These are phyloP conservation scores for Carex pumila DNA, from an alignment of 176 grass and related monocot species.

Conservation along the genomic window DNA sequence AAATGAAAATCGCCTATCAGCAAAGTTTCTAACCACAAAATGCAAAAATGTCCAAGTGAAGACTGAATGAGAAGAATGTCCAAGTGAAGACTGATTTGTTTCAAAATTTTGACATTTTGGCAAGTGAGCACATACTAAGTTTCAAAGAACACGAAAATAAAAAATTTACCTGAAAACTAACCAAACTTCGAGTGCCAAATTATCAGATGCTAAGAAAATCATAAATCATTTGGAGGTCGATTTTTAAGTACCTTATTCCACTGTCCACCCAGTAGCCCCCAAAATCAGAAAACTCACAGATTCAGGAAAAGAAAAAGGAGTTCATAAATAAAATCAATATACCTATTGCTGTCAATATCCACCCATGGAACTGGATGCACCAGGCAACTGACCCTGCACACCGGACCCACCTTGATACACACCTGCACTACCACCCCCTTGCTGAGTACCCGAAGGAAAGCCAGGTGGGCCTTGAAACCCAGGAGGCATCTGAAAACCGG, in stretches of 20 bases:
- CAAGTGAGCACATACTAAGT: background rate
- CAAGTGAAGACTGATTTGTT: background rate
- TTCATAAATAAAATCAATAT: constrained; percentile 23
- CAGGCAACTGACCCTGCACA: constrained; percentile 50
- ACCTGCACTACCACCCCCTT: constrained; percentile 40
- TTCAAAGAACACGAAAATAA: constrained; percentile 6
- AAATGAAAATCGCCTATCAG: constrained; percentile 57
- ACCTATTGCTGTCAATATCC: constrained; percentile 76
- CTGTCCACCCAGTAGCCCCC: background rate
- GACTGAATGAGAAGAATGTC: constrained; percentile 12
- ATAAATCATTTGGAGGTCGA: background rate
- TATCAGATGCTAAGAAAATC: background rate
- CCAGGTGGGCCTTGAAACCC: constrained; percentile 90
- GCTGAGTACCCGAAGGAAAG: constrained; percentile 57
- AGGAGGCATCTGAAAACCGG: constrained; percentile 59
- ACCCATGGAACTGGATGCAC: constrained; percentile 49
- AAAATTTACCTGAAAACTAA: background rate
- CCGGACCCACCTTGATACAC: constrained; percentile 60
- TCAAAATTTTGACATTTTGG: background rate
- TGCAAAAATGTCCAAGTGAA: constrained; percentile 6
- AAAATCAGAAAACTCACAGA: constrained; percentile 9
- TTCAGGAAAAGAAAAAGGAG: background rate
- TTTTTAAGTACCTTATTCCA: background rate
- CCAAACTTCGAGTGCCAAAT: constrained; percentile 14
- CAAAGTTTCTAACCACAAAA: constrained; percentile 5